A percentile compares a stretch with the other conserved stretches of the same genome.
These are phyloP conservation scores for Platanthera guangdongensis DNA, from an alignment of 106 monocot genomes.

Conservation along the genomic window DNA sequence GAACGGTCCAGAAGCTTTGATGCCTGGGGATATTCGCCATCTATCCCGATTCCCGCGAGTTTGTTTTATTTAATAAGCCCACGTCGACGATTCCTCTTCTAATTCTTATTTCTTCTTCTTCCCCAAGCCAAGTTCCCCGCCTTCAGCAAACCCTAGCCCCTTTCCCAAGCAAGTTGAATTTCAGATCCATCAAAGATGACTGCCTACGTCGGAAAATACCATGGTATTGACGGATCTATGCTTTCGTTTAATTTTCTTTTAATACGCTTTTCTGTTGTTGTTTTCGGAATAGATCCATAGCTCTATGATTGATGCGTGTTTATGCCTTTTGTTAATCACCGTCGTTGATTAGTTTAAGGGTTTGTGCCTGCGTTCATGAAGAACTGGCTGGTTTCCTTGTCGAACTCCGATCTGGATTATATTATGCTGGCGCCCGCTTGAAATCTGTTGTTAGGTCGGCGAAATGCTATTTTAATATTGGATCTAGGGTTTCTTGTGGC, in stretches of 20 bases:
- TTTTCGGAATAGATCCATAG: not conserved
- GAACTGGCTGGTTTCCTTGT: not conserved
- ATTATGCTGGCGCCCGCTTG: not conserved
- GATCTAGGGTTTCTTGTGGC: not conserved
- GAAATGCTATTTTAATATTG: not conserved
- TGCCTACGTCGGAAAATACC: constrained; percentile 4
- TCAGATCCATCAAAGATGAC: constrained; percentile 3
- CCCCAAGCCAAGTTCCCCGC: not conserved
- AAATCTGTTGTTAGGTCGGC: not conserved
- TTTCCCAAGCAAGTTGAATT: no score
- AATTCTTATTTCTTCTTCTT: not conserved
- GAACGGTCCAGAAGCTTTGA: no score
- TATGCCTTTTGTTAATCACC: not conserved
- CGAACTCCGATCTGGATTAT: not conserved
- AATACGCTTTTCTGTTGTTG: not conserved
- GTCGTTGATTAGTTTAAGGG: not conserved
- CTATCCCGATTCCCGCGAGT: no score
- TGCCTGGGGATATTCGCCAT: no score
- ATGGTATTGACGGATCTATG: constrained; percentile 4
- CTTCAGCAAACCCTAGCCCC: not conserved
- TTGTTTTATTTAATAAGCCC: no score
- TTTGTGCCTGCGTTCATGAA: not conserved
- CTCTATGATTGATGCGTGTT: not conserved
- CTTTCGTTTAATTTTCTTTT: not conserved
- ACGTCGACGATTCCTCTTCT: no score